Percentiles rank a stretch among this genome's conserved stretches.
These are phyloP conservation scores for Trypanosoma conorhini DNA, from an alignment of 208 protist species.

Conservation along the genomic window DNA sequence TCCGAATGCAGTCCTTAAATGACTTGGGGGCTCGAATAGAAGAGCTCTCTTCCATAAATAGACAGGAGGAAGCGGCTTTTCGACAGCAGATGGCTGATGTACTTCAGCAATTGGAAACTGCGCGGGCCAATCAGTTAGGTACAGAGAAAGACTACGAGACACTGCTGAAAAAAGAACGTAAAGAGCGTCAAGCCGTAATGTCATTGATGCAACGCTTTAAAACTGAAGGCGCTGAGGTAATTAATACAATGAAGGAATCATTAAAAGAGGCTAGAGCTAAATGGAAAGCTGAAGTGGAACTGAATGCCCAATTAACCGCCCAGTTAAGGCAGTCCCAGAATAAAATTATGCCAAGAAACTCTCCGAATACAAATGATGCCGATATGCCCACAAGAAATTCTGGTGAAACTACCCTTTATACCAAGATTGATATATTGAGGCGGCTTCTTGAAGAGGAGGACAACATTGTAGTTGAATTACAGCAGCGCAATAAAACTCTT, in stretches of 20 bases:
- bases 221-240: conserved; percentile 25
- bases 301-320: conserved; percentile 25
- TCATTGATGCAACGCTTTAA: conserved; percentile 31
- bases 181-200: conserved; percentile 19
- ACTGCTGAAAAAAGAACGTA: conserved; percentile 24
- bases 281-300: conserved; percentile 28
- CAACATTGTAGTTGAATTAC: conserved; percentile 29
- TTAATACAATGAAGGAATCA: conserved; percentile 29
- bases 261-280: conserved; percentile 28
- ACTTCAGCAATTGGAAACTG: conserved; percentile 19
- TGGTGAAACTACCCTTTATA: conserved; percentile 1
- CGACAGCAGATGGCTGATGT: conserved; percentile 21
- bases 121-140: conserved; percentile 16
- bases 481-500: conserved; percentile 19
- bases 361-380: background rate
- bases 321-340: conserved; percentile 25
- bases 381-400: background rate
- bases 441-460: conserved; percentile 34
- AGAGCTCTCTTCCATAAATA: conserved; percentile 28
- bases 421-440: conserved; percentile 23
- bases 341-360: background rate
- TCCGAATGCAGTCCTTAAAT: conserved; percentile 25
- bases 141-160: conserved; percentile 23
- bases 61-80: conserved; percentile 32
- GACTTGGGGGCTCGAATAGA: conserved; percentile 27